A percentile compares a stretch with the other conserved stretches of the same genome.
Conservation (phyloP, 2,329 filamentous ascomycete species). For the Pestalotiopsis sp. region DNA sequence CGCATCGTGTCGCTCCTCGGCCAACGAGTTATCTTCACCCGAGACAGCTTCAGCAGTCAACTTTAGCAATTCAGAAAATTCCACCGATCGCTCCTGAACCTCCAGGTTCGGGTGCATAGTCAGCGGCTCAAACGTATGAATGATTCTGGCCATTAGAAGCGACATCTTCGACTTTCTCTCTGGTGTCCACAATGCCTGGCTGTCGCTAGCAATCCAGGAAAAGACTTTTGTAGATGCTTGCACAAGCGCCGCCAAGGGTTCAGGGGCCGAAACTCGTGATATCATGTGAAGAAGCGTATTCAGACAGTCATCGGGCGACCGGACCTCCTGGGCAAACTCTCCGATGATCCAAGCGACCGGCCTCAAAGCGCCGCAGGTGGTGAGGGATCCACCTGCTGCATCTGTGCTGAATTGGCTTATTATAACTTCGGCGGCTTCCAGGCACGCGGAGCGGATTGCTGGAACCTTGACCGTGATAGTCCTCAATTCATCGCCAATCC, state of each 20-base stretch:
- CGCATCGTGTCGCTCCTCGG: slow-evolving; percentile 62
- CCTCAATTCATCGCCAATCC: slow-evolving; percentile 82
- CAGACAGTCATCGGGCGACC: slow-evolving; percentile 71
- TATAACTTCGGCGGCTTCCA: slow-evolving; percentile 80
- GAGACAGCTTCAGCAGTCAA: slow-evolving; percentile 81
- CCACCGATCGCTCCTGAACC: slow-evolving; percentile 91
- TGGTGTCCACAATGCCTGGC: slow-evolving; percentile 68
- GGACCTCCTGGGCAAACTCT: slow-evolving; percentile 78
- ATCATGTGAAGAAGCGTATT: slow-evolving; percentile 72
- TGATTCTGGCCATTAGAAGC: slow-evolving; percentile 78
- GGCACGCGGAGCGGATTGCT: slow-evolving; percentile 77
- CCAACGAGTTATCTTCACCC: slow-evolving; percentile 62
- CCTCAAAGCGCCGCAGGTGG: slow-evolving; percentile 68
- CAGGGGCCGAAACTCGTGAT: slow-evolving; percentile 58
- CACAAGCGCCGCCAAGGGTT: slow-evolving; percentile 76
- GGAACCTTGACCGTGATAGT: slow-evolving; percentile 92
- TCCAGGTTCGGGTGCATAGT: slow-evolving; percentile 84
- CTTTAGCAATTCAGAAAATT: slow-evolving; percentile 87
- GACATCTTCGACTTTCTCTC: slow-evolving; percentile 75
- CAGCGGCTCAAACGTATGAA: slow-evolving; percentile 80
- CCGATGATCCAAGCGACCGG: slow-evolving; percentile 85
- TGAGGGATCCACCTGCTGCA: slow-evolving; percentile 55
- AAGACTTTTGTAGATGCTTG: slow-evolving; percentile 89
- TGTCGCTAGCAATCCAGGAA: slow-evolving; percentile 67
- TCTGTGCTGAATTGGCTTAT: slow-evolving; percentile 59